Base-by-base conservation (phyloP, 106 monocot genomes). In the Cymbidium sinense region DNA sequence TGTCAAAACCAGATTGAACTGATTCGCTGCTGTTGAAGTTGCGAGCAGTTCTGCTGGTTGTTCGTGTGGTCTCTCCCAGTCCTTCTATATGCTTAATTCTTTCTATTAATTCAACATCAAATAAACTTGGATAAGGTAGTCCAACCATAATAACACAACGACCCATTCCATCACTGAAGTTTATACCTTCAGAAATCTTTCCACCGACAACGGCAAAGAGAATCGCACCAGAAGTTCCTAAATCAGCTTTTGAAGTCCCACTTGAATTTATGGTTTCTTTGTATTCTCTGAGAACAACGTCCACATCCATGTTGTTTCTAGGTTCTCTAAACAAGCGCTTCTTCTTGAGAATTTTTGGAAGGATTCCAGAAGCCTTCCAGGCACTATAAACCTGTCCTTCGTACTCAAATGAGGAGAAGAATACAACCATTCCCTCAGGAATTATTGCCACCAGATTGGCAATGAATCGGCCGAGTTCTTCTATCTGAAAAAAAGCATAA, bases 161-260 rank as follows among this genome's bases (percentile, higher is more conserved):
- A 9, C 92, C 91, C 94, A 98, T 94, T 11, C 98, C 98, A 76
- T 98, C 92, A 58, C 94, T 88, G 80, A 98, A 94, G 82, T 98
- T 94, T 84, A 98, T 98, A 33, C 98, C 98, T 84, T 98, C 98
- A 30, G 98, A 98, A 64, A 98, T 85, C 70, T 94, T 98, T 64
- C 98, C 98, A 50, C 94, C 98, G 67, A 98, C 98, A 11, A 98
- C 88, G 39, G 98, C 98, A 37, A 98, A 79, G 69, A 98, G 88
- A 67, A 98, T 20, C 28, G 98, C 98, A 80, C 98, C 98, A 43
- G 84, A 87, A 30, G 15, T 67, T 67, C 33, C 67, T 12, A 11
- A 33, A 25, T 64, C 64, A 17, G 67, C 1, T 33, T 31, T 67
- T 67, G 67, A 67, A 67, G 13, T 67, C 29, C 67, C 31, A 33